Conservation (phyloP, 2,329 filamentous ascomycete species). For the Ascocoryne sarcoides region DNA sequence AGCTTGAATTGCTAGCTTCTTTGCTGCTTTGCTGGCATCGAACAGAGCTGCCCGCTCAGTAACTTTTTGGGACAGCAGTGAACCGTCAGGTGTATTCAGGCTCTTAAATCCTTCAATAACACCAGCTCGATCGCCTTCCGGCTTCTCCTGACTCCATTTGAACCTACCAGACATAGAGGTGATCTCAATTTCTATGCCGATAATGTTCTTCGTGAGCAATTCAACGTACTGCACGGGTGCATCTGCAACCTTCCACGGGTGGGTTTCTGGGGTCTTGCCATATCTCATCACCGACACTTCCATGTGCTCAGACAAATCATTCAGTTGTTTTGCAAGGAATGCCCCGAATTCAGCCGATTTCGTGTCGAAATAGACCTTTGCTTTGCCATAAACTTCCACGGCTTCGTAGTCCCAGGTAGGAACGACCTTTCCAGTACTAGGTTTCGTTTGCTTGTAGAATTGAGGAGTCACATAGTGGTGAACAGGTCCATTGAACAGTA, state of each 20-base stretch:
- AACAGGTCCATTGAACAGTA: slow-evolving; percentile 50
- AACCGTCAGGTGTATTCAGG: slow-evolving; percentile 33
- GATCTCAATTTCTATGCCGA: slow-evolving; percentile 52
- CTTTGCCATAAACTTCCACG: slow-evolving; percentile 53
- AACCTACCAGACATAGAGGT: slow-evolving; percentile 50
- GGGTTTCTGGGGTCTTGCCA: slow-evolving; percentile 29
- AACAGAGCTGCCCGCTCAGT: slow-evolving; percentile 22
- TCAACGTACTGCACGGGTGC: slow-evolving; percentile 48
- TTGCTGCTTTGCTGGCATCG: not conserved
- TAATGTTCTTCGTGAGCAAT: slow-evolving; percentile 48
- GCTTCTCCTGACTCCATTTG: slow-evolving; percentile 58
- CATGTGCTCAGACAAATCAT: slow-evolving; percentile 40
- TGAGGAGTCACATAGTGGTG: slow-evolving; percentile 62
- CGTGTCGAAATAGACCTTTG: slow-evolving; percentile 44
- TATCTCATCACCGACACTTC: slow-evolving; percentile 51
- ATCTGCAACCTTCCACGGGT: slow-evolving; percentile 48
- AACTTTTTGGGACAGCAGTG: slow-evolving; percentile 29
- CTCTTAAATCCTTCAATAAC: slow-evolving; percentile 47
- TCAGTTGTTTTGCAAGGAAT: slow-evolving; percentile 44
- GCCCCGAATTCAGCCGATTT: slow-evolving; percentile 30
- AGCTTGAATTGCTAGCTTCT: no score
- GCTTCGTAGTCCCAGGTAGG: slow-evolving; percentile 65
- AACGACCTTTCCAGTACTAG: slow-evolving; percentile 54
- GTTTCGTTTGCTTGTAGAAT: slow-evolving; percentile 60
- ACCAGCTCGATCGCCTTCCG: slow-evolving; percentile 43